Evolutionary conservation across 2,329 filamentous ascomycete genomes (phyloP), one percentile per base, ranked within the genome.

Genomic region (Diaporthe sp.): DNA sequence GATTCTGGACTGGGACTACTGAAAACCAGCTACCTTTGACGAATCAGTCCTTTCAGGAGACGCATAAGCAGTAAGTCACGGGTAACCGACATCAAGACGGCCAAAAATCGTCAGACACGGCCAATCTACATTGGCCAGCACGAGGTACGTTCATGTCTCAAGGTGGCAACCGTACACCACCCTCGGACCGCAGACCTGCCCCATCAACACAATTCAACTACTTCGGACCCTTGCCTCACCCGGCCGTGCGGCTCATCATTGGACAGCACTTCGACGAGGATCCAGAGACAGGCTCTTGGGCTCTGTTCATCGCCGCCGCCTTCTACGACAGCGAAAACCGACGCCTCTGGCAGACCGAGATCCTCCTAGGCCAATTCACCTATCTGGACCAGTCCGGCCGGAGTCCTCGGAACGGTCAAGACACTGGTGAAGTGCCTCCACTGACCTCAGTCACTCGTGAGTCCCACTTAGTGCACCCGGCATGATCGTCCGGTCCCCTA

Each of bases 281-380:
- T 59, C 79, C 77, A 13, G 70, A 68, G 17, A 67, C 74, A 13
- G 76, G 62, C 12, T 79, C 77, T 59, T 84, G 82, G 81, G 82
- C 80, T 58, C 81, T 80, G 72, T 76, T 84, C 17, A 74, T 84
- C n/a, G 70, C 80, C 25, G 83, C 79, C 2, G 79, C 81, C 1
- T 85, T 83, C 67, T 84, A 83, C 77, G 81, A 84, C 79, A 72
- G 62, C 3, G 68, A 79, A 4, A 78, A 79, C 49, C 69, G 73
- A 28, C 80, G 82, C 46, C 76, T 85, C 57, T 84, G 81, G 80
- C 80, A 81, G 37, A 82, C 78, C 5, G 81, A 84, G 74, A 59
- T 83, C 8, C 79, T 82, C 25, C 55, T 84, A 17, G 78, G 79
- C n/a, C 77, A 77, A 42, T 73, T 58, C 44, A 74, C 75, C 22